Percentiles rank a stretch among this genome's conserved stretches.
These are phyloP conservation scores for Syzygium jambos DNA, from an alignment of 345 rosid species.

Conservation along the genomic window DNA sequence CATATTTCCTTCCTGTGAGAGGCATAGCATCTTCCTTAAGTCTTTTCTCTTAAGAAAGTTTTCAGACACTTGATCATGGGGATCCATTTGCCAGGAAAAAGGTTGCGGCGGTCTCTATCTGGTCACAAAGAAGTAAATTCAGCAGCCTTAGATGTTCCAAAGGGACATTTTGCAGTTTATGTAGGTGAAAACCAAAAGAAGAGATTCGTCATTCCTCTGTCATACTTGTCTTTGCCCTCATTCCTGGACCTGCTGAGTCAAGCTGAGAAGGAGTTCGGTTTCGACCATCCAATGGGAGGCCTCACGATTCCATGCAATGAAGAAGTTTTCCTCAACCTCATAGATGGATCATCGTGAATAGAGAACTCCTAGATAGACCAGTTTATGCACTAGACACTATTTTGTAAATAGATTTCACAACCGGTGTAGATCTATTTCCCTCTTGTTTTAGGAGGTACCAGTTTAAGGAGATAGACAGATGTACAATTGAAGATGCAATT, in stretches of 20 bases:
- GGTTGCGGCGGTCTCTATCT: neutral
- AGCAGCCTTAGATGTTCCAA: constrained; percentile 1
- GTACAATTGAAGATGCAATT: neutral
- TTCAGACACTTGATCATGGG: neutral
- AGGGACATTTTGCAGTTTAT: constrained; percentile 17
- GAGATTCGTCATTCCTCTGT: constrained; percentile 12
- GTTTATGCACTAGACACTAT: neutral
- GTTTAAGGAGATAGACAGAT: neutral
- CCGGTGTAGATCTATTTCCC: neutral
- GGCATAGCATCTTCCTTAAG: neutral
- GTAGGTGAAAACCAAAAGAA: constrained; percentile 17
- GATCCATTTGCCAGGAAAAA: neutral
- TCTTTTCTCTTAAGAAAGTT: neutral
- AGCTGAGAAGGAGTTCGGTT: constrained; percentile 32
- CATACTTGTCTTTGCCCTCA: constrained; percentile 9
- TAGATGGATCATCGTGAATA: neutral
- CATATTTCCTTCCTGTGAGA: neutral
- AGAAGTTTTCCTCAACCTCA: constrained; percentile 14
- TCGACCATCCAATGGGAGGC: constrained; percentile 31
- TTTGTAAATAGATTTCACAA: neutral
- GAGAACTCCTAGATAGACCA: neutral
- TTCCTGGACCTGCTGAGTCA: constrained; percentile 19
- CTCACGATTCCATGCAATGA: constrained; percentile 27
- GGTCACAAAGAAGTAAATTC: neutral
- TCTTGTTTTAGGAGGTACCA: neutral